Base-by-base conservation (phyloP, 805 yeast species). In the Saccharomycopsis sp. region DNA sequence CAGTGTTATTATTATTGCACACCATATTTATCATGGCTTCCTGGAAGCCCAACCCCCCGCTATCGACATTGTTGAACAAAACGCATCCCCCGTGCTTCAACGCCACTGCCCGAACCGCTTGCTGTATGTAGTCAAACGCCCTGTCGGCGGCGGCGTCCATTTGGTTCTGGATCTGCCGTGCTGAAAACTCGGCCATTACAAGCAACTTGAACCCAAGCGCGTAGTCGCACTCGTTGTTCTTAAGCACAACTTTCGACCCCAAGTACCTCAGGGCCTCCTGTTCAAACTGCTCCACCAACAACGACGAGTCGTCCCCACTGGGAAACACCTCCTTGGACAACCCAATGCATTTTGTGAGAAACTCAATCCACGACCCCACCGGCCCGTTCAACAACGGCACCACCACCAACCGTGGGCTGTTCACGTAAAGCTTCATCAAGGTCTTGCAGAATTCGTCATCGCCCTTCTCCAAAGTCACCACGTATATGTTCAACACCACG, bases 61-160 rank as follows among this genome's bases (percentile, higher is more conserved):
- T 5, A 32, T n/a, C n/a, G n/a, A n/a, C 27, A 15, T 15, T 15
- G 27, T 20, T 21, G 26, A n/a, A 13, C 9, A 38, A 18, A 4
- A 43, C 19, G 15, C 40, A 32, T n/a, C 43, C 43, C 5, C 47
- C 43, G 30, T 43, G 47, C 19, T 39, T 38, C 30, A 43, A 25
- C 17, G 27, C n/a, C 4, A 43, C 19, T 4, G 27, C 26, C 21
- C 47, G 18, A 12, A 39, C 19, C 8, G 30, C 17, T 30, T 43
- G 47, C 32, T 38, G 47, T 21, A 34, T 26, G 18, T 31, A 34
- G 3, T 40, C 43, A n/a, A n/a, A n/a, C n/a, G n/a, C n/a, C n/a
- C n/a, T n/a, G n/a, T n/a, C n/a, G n/a, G n/a, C n/a, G n/a, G n/a
- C n/a, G n/a, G n/a, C n/a, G n/a, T n/a, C n/a, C n/a, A n/a, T n/a